Evolutionary conservation across 2,329 filamentous ascomycete genomes (phyloP).

Genomic region (Penicillium sp.): DNA sequence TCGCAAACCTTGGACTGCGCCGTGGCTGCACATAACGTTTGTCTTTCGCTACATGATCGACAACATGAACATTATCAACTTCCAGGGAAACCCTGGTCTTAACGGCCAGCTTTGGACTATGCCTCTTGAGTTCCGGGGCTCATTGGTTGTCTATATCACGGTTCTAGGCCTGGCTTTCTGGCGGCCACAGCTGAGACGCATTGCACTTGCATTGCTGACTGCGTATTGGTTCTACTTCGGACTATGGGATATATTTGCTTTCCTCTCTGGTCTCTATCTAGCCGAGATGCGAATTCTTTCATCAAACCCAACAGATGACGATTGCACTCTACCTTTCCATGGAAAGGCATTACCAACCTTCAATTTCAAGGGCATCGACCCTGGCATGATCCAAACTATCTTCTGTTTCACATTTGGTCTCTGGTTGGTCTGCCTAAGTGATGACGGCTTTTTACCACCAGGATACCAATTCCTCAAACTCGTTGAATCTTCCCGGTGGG

Average conservation of each 20-base stretch:
- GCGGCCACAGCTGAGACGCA: slow-evolving; percentile 18
- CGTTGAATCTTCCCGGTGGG: slow-evolving; percentile 23
- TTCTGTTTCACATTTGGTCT: slow-evolving; percentile 18
- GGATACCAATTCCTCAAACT: slow-evolving; percentile 23
- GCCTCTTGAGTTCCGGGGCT: slow-evolving; percentile 30
- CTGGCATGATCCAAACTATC: slow-evolving; percentile 1
- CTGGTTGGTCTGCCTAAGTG: slow-evolving; percentile 26
- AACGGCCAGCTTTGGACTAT: slow-evolving; percentile 32
- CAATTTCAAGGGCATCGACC: slow-evolving; percentile 1
- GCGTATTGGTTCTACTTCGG: slow-evolving; percentile 27
- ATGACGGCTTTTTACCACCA: slow-evolving; percentile 23
- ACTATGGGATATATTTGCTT: slow-evolving; percentile 27
- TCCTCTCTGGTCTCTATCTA: slow-evolving; percentile 23
- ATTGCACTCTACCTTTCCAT: not conserved
- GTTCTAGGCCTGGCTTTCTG: slow-evolving; percentile 24
- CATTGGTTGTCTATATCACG: slow-evolving; percentile 24
- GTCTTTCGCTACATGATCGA: slow-evolving; percentile 15
- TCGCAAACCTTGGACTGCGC: slow-evolving; percentile 15
- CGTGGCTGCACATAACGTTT: slow-evolving; percentile 15
- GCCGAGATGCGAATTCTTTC: slow-evolving; percentile 13
- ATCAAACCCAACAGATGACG: not conserved
- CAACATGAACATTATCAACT: slow-evolving; percentile 14
- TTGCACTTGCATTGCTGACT: slow-evolving; percentile 13
- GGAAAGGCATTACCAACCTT: not conserved
- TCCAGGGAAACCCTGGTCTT: slow-evolving; percentile 17